A percentile compares a stretch with the other conserved stretches of the same genome.
Conservation (phyloP, 306 rosid species). For the Vachellia collinsii region DNA sequence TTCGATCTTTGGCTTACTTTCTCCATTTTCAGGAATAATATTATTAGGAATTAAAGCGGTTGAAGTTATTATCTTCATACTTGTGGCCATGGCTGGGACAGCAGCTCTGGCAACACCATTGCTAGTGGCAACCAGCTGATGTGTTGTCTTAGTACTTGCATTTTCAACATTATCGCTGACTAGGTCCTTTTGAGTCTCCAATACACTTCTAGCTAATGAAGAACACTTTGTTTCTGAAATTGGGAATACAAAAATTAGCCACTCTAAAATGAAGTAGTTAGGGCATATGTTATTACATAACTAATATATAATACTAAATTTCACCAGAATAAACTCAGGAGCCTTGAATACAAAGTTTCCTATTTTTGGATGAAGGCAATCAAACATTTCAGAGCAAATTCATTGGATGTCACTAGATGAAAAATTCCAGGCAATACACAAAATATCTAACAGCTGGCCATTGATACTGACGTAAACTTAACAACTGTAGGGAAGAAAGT, state of each 20-base stretch:
- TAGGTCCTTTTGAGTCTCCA: constrained; percentile 55
- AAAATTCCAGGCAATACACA: constrained; percentile 17
- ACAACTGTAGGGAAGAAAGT: neutral
- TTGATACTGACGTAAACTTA: neutral
- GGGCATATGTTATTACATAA: neutral
- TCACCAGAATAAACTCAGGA: constrained; percentile 2
- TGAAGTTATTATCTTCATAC: constrained; percentile 47
- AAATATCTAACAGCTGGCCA: constrained; percentile 12
- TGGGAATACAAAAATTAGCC: constrained; percentile 28
- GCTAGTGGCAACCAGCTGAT: constrained; percentile 44
- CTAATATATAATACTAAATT: neutral
- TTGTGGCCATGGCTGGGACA: constrained; percentile 45
- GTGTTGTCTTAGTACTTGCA: constrained; percentile 48
- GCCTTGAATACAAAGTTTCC: neutral
- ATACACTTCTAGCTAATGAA: constrained; percentile 69
- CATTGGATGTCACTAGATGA: constrained; percentile 22
- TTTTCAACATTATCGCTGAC: constrained; percentile 52
- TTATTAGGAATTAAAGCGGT: constrained; percentile 40
- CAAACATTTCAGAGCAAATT: constrained; percentile 24
- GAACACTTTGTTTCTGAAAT: constrained; percentile 84
- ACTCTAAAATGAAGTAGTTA: constrained; percentile 26
- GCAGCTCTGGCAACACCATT: constrained; percentile 58
- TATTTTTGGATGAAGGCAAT: constrained; percentile 11
- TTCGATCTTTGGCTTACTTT: constrained; percentile 51
- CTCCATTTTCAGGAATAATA: constrained; percentile 59